Percentiles rank a stretch among this genome's conserved stretches.
These are phyloP conservation scores for Mortierella sp. DNA, from an alignment of 371 early-diverging fungal species.

Conservation along the genomic window DNA sequence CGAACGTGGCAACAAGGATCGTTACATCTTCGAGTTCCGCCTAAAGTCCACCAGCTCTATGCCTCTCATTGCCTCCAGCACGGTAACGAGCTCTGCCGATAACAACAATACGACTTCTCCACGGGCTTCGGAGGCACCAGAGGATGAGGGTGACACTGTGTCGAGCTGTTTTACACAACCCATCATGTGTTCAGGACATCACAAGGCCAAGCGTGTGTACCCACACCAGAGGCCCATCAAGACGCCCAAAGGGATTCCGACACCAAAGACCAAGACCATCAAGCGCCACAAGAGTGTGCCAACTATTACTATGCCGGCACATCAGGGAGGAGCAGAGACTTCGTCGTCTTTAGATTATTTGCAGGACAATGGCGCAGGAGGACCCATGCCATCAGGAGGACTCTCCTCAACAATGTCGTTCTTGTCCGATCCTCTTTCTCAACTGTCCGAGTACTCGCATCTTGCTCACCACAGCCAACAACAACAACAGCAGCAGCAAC, in stretches of 20 bases:
- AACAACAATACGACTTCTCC: slow-evolving; percentile 5
- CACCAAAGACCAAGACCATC: slow-evolving; percentile 40
- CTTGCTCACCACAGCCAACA: background rate
- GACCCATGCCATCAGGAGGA: slow-evolving; percentile 3
- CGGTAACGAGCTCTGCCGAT: background rate
- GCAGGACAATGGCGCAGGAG: background rate
- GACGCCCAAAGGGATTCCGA: slow-evolving; percentile 28
- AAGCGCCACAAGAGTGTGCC: slow-evolving; percentile 45
- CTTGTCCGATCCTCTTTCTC: slow-evolving; percentile 17
- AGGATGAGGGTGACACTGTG: slow-evolving; percentile 43
- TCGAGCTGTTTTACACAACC: slow-evolving; percentile 39
- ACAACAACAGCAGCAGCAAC: background rate
- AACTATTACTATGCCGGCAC: slow-evolving; percentile 17
- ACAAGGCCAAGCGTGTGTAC: slow-evolving; percentile 52
- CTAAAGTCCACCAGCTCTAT: slow-evolving; percentile 43
- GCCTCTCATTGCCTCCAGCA: background rate
- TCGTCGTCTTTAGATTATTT: slow-evolving; percentile 3
- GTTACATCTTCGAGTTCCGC: slow-evolving; percentile 50
- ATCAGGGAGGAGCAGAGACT: background rate
- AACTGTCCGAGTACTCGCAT: background rate
- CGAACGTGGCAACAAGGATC: slow-evolving; percentile 54
- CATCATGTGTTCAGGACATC: slow-evolving; percentile 54
- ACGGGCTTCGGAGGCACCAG: slow-evolving; percentile 9
- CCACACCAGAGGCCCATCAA: slow-evolving; percentile 33
- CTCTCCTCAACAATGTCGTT: slow-evolving; percentile 15